phyloP scores from a whole-genome alignment of 2,329 filamentous ascomycete species.

The Ascochyta viciae-villosae region DNA sequence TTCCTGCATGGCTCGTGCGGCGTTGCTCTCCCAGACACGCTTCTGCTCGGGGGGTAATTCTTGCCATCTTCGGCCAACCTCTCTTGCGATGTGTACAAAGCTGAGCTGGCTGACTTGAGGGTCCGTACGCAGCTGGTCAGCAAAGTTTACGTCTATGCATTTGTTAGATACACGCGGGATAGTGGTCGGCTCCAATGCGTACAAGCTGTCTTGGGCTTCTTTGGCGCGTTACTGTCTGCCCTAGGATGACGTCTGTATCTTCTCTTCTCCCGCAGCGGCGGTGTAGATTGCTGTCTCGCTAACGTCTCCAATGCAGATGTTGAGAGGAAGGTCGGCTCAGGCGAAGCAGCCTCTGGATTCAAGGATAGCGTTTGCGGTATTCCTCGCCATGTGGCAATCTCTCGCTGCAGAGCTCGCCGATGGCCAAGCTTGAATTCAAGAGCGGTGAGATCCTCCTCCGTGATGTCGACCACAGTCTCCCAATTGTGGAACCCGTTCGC shows the following conservation, averaged over 20 bases:
- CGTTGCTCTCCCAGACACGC: slow-evolving; percentile 48
- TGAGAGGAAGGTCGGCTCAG: slow-evolving; percentile 36
- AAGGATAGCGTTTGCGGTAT: slow-evolving; percentile 35
- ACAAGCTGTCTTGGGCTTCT: slow-evolving; percentile 52
- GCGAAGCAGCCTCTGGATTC: slow-evolving; percentile 19
- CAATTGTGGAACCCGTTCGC: slow-evolving; percentile 49
- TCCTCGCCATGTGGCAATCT: slow-evolving; percentile 48
- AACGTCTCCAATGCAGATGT: slow-evolving; percentile 39
- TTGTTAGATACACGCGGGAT: neutral
- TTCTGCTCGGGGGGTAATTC: slow-evolving; percentile 46
- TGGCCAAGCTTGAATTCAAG: slow-evolving; percentile 52
- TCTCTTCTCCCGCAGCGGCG: slow-evolving; percentile 43
- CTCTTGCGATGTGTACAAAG: slow-evolving; percentile 50
- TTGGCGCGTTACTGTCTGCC: slow-evolving; percentile 47
- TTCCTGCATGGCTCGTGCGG: slow-evolving; percentile 48
- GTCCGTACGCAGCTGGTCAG: slow-evolving; percentile 48
- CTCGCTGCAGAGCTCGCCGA: slow-evolving; percentile 48
- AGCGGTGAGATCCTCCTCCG: slow-evolving; percentile 47
- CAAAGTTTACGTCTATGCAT: slow-evolving; percentile 50
- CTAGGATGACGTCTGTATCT: slow-evolving; percentile 49
- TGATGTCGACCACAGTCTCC: slow-evolving; percentile 51
- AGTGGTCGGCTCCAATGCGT: slow-evolving; percentile 12
- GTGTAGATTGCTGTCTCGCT: slow-evolving; percentile 30
- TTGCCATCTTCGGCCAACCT: slow-evolving; percentile 50
- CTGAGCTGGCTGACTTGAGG: slow-evolving; percentile 45